phyloP scores from a whole-genome alignment of 2,329 filamentous ascomycete genomes.

The Akanthomyces dipterigenus region DNA sequence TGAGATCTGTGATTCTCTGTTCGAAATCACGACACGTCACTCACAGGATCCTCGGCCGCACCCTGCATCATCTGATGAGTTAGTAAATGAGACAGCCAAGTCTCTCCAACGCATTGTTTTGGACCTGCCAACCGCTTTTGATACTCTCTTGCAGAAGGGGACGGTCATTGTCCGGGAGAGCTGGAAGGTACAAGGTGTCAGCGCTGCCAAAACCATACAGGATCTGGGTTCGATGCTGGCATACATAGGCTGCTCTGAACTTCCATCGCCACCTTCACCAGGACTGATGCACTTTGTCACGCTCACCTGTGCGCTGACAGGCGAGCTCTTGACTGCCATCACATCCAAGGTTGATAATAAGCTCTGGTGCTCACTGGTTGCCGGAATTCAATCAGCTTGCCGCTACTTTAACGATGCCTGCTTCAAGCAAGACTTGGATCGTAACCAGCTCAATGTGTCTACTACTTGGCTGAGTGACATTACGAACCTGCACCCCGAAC shows the following conservation, averaged over 20 bases:
- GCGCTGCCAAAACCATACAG: constrained; percentile 24
- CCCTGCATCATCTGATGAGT: constrained; percentile 24
- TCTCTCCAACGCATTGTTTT: constrained; percentile 33
- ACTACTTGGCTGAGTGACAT: constrained; percentile 22
- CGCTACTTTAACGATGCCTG: constrained; percentile 38
- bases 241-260: constrained; percentile 42
- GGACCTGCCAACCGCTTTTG: constrained; percentile 30
- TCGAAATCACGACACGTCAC: constrained; percentile 23
- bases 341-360: constrained; percentile 23
- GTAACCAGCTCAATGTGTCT: constrained; percentile 15
- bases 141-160: constrained; percentile 24
- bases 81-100: constrained; percentile 35
- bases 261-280: constrained; percentile 21
- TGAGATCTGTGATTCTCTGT: constrained; percentile 32
- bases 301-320: constrained; percentile 28
- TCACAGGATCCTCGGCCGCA: constrained; percentile 16
- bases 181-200: constrained; percentile 16
- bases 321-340: constrained; percentile 31
- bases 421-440: constrained; percentile 18
- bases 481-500: constrained; percentile 21
- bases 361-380: constrained; percentile 33
- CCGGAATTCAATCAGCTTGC: constrained; percentile 28
- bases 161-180: constrained; percentile 21
- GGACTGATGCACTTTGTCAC: constrained; percentile 35
- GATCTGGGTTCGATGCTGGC: constrained; percentile 38